A percentile compares a stretch with the other conserved stretches of the same genome.
Evolutionary conservation across 495 filamentous ascomycete genomes (phyloP).

Genomic region (Lophium mytilinum): DNA sequence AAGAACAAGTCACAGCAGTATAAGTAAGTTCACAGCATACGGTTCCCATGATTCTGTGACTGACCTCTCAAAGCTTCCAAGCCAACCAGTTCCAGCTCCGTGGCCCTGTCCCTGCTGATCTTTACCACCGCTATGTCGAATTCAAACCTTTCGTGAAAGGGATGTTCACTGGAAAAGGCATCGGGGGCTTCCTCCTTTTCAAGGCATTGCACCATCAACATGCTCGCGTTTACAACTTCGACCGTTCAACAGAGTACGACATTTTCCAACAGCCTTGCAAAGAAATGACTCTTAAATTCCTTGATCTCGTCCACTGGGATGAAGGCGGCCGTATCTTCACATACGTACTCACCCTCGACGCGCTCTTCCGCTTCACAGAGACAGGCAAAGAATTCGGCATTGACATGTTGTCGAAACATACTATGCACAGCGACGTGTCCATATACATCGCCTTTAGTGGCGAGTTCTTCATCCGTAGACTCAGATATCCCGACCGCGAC

Average conservation of each 20-base stretch:
- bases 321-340: conserved; percentile 82
- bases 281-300: conserved; percentile 66
- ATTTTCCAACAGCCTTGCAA: conserved; percentile 42
- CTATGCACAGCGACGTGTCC: conserved; percentile 86
- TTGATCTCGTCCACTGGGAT: conserved; percentile 79
- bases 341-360: conserved; percentile 84
- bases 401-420: conserved; percentile 86
- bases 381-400: conserved; percentile 93
- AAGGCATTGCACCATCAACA: conserved; percentile 88
- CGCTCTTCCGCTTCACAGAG: conserved; percentile 79
- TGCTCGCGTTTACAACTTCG: conserved; percentile 77
- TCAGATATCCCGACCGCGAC: conserved; percentile 34
- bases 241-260: conserved; percentile 62
- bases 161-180: conserved; percentile 72
- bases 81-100: conserved; percentile 83
- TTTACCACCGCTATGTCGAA: conserved; percentile 89
- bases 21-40: conserved; percentile 46
- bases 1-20: conserved; percentile 56
- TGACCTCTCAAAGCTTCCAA: conserved; percentile 59
- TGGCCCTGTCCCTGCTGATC: conserved; percentile 66
- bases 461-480: conserved; percentile 80
- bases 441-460: conserved; percentile 86
- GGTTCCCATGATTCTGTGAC: neutral
- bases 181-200: conserved; percentile 71
- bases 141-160: conserved; percentile 83